A percentile compares a stretch with the other conserved stretches of the same genome.
These are phyloP conservation scores for Fonsecaea nubica DNA, from an alignment of 2,329 filamentous ascomycete species.

Conservation along the genomic window DNA sequence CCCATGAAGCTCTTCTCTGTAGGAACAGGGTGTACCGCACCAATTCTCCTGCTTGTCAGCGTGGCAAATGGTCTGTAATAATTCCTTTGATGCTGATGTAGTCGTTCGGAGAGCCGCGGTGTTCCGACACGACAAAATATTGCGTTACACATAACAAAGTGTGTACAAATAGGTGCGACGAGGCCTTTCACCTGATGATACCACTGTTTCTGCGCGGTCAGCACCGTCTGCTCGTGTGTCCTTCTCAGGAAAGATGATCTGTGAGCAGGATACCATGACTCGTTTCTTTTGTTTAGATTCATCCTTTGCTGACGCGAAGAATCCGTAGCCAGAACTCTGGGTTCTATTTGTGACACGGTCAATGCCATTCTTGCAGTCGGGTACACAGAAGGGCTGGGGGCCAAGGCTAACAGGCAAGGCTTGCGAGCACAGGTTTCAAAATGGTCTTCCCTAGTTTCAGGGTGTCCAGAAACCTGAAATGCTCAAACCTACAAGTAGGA, in stretches of 20 bases:
- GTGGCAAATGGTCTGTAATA: slow-evolving; percentile 17
- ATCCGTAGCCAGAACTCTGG: not conserved
- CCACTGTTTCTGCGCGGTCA: not conserved
- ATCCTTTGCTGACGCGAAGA: not conserved
- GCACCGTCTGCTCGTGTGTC: not conserved
- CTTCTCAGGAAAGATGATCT: not conserved
- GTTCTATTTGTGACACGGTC: not conserved
- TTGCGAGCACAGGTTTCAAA: slow-evolving; percentile 6
- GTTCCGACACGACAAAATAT: slow-evolving; percentile 9
- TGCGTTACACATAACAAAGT: not conserved
- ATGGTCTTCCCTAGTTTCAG: slow-evolving; percentile 16
- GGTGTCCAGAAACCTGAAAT: slow-evolving; percentile 19
- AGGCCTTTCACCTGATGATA: not conserved
- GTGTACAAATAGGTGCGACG: not conserved
- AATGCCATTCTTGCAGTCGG: not conserved
- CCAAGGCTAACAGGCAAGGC: not conserved
- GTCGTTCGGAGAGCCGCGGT: slow-evolving; percentile 4
- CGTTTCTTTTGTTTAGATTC: not conserved
- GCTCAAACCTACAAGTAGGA: not conserved
- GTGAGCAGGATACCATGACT: not conserved
- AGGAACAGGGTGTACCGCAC: not conserved
- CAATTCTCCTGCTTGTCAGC: slow-evolving; percentile 1
- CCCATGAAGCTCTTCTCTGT: not conserved
- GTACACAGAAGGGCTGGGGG: not conserved
- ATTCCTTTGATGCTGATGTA: slow-evolving; percentile 13